Evolutionary conservation across 2,329 filamentous ascomycete genomes (phyloP).

Genomic region (Trichoderma lentiforme): DNA sequence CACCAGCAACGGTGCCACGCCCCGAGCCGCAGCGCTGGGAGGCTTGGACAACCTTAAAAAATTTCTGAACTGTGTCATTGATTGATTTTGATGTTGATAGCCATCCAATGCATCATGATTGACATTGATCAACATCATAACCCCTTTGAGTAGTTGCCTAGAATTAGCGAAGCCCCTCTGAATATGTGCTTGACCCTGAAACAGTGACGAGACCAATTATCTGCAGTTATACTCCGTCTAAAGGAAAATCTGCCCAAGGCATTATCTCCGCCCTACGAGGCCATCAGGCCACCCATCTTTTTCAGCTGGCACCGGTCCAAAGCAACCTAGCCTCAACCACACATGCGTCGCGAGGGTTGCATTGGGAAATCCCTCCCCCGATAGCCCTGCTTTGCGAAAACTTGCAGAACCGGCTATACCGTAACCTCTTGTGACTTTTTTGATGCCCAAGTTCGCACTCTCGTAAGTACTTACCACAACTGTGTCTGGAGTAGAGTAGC

Average conservation of each 20-base stretch:
- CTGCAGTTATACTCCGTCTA: no score
- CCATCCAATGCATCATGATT: neutral
- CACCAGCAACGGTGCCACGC: constrained; percentile 4
- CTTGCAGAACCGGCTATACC: neutral
- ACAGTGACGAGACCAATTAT: neutral
- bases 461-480: no score
- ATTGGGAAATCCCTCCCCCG: constrained; percentile 7
- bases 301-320: neutral
- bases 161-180: neutral
- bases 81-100: neutral
- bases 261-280: neutral
- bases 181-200: neutral
- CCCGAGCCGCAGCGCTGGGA: constrained; percentile 14
- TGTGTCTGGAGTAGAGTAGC: no score
- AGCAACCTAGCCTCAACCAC: neutral
- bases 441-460: neutral
- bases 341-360: neutral
- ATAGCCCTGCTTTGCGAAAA: constrained; percentile 1
- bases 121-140: neutral
- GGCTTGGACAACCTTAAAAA: constrained; percentile 7
- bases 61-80: neutral
- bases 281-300: neutral
- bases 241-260: neutral
- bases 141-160: neutral
- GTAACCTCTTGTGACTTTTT: neutral